phyloP scores from a whole-genome alignment of 2,329 filamentous ascomycete genomes.

The Aspergillus fumigatus region DNA sequence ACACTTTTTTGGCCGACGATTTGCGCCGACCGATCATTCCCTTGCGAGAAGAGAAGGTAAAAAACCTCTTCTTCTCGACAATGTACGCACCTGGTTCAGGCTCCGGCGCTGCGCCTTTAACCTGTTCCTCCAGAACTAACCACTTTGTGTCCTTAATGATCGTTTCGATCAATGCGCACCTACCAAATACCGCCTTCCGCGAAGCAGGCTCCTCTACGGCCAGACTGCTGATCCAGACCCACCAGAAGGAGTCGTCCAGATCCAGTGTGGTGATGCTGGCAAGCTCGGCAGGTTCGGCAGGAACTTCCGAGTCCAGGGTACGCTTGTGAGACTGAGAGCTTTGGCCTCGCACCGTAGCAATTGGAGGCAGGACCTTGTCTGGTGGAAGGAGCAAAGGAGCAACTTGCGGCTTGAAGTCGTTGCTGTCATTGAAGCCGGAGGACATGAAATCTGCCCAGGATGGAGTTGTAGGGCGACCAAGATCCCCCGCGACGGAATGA shows the following conservation, averaged over 20 bases:
- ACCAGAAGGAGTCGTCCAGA: constrained; percentile 96
- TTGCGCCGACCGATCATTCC: constrained; percentile 65
- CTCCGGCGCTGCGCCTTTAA: constrained; percentile 85
- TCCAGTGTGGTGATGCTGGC: constrained; percentile 84
- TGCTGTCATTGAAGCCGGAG: constrained; percentile 79
- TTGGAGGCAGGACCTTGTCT: constrained; percentile 84
- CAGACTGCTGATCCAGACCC: constrained; percentile 98
- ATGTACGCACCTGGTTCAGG: constrained; percentile 83
- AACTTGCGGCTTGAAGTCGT: constrained; percentile 54
- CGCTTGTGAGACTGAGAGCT: constrained; percentile 83
- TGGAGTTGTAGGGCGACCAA: constrained; percentile 83
- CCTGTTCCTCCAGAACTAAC: constrained; percentile 94
- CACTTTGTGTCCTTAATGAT: constrained; percentile 74
- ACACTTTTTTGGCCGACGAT: constrained; percentile 60
- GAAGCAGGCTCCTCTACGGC: constrained; percentile 81
- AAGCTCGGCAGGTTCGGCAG: constrained; percentile 84
- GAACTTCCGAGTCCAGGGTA: constrained; percentile 61
- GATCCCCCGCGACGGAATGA: constrained; percentile 60
- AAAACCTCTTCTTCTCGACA: constrained; percentile 91
- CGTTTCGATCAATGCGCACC: constrained; percentile 90
- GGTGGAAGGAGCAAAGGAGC: constrained; percentile 77
- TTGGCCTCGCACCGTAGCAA: constrained; percentile 64
- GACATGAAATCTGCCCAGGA: constrained; percentile 98
- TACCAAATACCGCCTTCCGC: constrained; percentile 87
- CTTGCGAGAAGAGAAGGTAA: constrained; percentile 72